Conservation (phyloP, 805 yeast species). For the Lipomyces kockii region DNA sequence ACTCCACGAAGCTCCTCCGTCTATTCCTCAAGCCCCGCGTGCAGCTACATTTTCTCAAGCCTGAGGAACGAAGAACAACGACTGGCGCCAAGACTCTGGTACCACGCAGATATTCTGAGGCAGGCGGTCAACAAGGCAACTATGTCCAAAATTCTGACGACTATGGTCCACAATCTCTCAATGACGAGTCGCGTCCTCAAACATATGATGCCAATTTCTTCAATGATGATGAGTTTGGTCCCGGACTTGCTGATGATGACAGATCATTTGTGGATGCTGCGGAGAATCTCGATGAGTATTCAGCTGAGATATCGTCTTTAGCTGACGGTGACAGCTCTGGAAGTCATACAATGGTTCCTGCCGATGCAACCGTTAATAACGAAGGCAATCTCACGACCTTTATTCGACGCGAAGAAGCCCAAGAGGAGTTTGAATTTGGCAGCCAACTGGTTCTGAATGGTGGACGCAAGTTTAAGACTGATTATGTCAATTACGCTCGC, state of each 20-base stretch:
- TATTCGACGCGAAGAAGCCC: slow-evolving; percentile 19
- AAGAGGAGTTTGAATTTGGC: slow-evolving; percentile 36
- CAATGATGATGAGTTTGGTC: slow-evolving; percentile 49
- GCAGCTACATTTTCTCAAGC: slow-evolving; percentile 14
- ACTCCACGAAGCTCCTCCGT: slow-evolving; percentile 67
- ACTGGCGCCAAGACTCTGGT: neutral
- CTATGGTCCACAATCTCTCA: neutral
- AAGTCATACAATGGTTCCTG: neutral
- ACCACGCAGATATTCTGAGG: neutral
- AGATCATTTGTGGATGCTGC: slow-evolving; percentile 24
- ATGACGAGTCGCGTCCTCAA: slow-evolving; percentile 10
- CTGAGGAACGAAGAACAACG: slow-evolving; percentile 7
- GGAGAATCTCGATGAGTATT: slow-evolving; percentile 14
- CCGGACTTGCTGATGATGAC: slow-evolving; percentile 44
- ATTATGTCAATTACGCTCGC: slow-evolving; percentile 61
- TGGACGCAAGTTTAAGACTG: slow-evolving; percentile 34
- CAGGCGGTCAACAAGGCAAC: neutral
- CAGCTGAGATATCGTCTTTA: slow-evolving; percentile 2
- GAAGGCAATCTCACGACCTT: slow-evolving; percentile 20
- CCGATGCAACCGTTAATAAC: neutral
- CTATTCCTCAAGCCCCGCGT: slow-evolving; percentile 68
- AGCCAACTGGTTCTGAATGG: slow-evolving; percentile 30
- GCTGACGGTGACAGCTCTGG: neutral
- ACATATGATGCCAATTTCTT: slow-evolving; percentile 40
- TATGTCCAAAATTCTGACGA: slow-evolving; percentile 32